Evolutionary conservation across 352 stramenopile genomes (phyloP), one percentile per base, ranked within the genome.

Genomic region (Globisporangium splendens): DNA sequence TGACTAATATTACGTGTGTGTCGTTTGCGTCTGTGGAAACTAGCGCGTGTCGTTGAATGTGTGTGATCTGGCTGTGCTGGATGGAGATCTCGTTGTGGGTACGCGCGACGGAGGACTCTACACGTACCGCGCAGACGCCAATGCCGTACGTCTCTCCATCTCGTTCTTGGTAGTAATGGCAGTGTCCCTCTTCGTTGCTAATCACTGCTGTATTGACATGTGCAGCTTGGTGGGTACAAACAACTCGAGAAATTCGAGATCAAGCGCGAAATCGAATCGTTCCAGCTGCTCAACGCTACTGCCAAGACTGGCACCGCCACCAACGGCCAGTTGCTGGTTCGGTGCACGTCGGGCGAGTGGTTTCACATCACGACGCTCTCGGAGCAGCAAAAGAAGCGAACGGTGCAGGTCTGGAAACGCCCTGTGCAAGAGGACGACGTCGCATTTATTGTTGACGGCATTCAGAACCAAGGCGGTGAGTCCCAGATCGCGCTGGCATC

Each of bases 11-110:
- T 42, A n/a, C 5, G 15, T 42, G 11, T 51, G n/a, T n/a, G n/a
- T 14, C 31, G 20, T 42, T 31, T 44, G 17, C 20, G 3, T 42
- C 17, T 10, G 8, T 44, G 11, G 20, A 3, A 38, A 21, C 20
- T 44, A 93, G 84, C 70, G 68, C 44, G 76, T 89, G 20, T 72
- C 75, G 6, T 62, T 91, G 2, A 94, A 92, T 68, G 75, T 89
- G 28, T 88, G 82, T 49, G 77, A 79, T 44, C 61, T 86, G 22
- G 68, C 68, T 20, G 44, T 87, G 28, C 57, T 86, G 10, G 70
- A 83, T 38, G 68, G 68, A 8, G 72, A 83, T 53, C 63, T 94
- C 17, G 66, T 90, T 10, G 56, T 89, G 57, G 79, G 76, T 33
- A 92, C 82, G 6, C 72, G 80, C 50, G 79, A 91, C 33, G 79